Evolutionary conservation across 495 filamentous ascomycete genomes (phyloP).

Genomic region (Copromyces sp.): DNA sequence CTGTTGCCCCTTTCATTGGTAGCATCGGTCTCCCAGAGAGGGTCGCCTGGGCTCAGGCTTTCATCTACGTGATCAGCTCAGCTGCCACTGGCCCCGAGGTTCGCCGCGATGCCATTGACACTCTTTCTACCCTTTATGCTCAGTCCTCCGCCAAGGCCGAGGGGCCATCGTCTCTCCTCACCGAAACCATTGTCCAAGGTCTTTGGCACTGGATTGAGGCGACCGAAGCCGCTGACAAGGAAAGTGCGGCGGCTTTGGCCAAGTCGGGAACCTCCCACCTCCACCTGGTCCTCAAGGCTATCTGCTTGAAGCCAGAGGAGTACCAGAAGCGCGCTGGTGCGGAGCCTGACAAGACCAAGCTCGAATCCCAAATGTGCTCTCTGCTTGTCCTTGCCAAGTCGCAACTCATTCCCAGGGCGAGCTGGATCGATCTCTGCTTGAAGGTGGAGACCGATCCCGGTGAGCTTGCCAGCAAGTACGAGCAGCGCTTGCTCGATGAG

Average conservation of each 20-base stretch:
- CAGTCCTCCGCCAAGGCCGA: slow-evolving; percentile 36
- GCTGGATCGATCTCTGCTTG: slow-evolving; percentile 84
- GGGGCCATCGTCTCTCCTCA: slow-evolving; percentile 29
- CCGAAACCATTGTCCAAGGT: slow-evolving; percentile 51
- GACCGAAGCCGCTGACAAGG: slow-evolving; percentile 58
- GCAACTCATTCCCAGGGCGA: slow-evolving; percentile 62
- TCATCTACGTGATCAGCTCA: slow-evolving; percentile 67
- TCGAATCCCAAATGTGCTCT: slow-evolving; percentile 57
- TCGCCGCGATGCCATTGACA: slow-evolving; percentile 46
- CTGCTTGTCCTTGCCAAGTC: slow-evolving; percentile 69
- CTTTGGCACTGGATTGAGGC: slow-evolving; percentile 75
- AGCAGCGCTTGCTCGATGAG: slow-evolving; percentile 35
- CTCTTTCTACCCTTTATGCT: slow-evolving; percentile 52
- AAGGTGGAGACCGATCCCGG: slow-evolving; percentile 74
- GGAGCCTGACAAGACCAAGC: slow-evolving; percentile 26
- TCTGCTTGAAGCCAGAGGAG: slow-evolving; percentile 47
- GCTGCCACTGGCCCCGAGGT: slow-evolving; percentile 43
- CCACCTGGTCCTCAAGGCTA: slow-evolving; percentile 56
- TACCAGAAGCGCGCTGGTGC: slow-evolving; percentile 27
- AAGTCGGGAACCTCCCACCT: slow-evolving; percentile 53
- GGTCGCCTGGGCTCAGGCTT: slow-evolving; percentile 66
- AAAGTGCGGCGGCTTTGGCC: slow-evolving; percentile 57
- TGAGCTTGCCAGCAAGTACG: slow-evolving; percentile 49
- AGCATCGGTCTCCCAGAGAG: slow-evolving; percentile 22
- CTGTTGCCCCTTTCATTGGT: slow-evolving; percentile 38